A percentile compares a stretch with the other conserved stretches of the same genome.
phyloP scores from a whole-genome alignment of 768 basidiomycete genomes.

The Austroboletus eburneus region DNA sequence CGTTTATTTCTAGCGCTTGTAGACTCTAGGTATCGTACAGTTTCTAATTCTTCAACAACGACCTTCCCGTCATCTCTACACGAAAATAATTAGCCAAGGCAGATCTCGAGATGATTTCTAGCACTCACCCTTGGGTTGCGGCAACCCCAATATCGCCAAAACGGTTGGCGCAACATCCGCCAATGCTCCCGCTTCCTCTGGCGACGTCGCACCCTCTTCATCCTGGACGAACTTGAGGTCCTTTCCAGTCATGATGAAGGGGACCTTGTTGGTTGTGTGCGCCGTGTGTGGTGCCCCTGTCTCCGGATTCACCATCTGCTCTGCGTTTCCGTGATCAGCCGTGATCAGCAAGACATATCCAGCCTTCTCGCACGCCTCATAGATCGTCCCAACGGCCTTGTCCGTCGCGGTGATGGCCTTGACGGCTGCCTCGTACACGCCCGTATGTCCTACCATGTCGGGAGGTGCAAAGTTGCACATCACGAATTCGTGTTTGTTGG shows the following conservation, averaged over 20 bases:
- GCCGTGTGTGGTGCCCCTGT: constrained; percentile 89
- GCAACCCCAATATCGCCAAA: constrained; percentile 69
- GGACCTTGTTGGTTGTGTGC: constrained; percentile 84
- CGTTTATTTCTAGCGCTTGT: not conserved
- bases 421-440: constrained; percentile 87
- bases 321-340: constrained; percentile 94
- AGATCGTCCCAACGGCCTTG: constrained; percentile 81
- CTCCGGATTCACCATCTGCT: constrained; percentile 83
- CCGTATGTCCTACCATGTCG: constrained; percentile 97
- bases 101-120: not conserved
- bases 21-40: constrained; percentile 10
- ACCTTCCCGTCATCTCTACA: constrained; percentile 29
- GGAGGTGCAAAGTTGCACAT: constrained; percentile 99
- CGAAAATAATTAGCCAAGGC: not conserved
- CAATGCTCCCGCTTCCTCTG: constrained; percentile 68
- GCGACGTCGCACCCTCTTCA: constrained; percentile 40
- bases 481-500: constrained; percentile 74
- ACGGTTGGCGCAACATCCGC: constrained; percentile 92
- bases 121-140: constrained; percentile 61
- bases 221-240: constrained; percentile 52
- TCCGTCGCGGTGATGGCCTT: constrained; percentile 87
- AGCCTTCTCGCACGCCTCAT: constrained; percentile 77
- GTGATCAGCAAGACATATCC: constrained; percentile 88
- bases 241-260: constrained; percentile 81
- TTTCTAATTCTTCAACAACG: constrained; percentile 26